These are phyloP conservation scores for Oehlia diaphana DNA, from an alignment of 192 early-diverging fungal genomes.

Conservation along the genomic window DNA sequence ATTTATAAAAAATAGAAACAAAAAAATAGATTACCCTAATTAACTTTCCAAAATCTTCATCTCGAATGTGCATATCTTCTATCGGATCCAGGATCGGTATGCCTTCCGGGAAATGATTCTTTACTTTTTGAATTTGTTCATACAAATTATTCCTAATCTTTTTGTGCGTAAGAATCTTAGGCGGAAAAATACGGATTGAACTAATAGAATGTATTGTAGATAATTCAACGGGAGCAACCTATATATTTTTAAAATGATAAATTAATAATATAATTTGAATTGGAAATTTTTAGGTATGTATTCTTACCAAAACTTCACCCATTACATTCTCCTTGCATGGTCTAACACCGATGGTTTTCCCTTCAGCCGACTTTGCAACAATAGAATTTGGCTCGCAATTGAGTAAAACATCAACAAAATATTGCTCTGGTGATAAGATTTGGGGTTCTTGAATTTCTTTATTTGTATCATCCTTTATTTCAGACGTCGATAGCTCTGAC, in stretches of 20 bases:
- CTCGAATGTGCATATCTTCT: conserved; percentile 86
- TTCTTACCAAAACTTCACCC: conserved; percentile 46
- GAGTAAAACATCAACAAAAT: conserved; percentile 85
- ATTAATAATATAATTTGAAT: background rate
- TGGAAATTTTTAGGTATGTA: background rate
- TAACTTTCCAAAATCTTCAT: conserved; percentile 74
- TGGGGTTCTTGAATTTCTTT: background rate
- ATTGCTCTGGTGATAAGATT: conserved; percentile 32
- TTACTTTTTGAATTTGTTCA: conserved; percentile 70
- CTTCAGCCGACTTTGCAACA: conserved; percentile 47
- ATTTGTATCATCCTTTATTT: conserved; percentile 5
- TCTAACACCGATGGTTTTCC: conserved; percentile 45
- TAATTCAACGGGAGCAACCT: conserved; percentile 77
- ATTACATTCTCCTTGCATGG: conserved; percentile 57
- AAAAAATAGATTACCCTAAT: conserved; percentile 57
- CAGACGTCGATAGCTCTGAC: no score
- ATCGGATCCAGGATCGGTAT: conserved; percentile 91
- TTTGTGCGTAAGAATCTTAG: conserved; percentile 68
- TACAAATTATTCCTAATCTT: conserved; percentile 61
- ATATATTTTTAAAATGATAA: background rate
- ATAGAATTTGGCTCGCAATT: conserved; percentile 70
- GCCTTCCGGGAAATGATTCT: conserved; percentile 68
- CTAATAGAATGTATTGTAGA: conserved; percentile 71
- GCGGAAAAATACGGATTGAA: conserved; percentile 73
- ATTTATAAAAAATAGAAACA: conserved; percentile 39